Base-by-base conservation (phyloP, 2,329 filamentous ascomycete species). In the Aspergillus sp. region DNA sequence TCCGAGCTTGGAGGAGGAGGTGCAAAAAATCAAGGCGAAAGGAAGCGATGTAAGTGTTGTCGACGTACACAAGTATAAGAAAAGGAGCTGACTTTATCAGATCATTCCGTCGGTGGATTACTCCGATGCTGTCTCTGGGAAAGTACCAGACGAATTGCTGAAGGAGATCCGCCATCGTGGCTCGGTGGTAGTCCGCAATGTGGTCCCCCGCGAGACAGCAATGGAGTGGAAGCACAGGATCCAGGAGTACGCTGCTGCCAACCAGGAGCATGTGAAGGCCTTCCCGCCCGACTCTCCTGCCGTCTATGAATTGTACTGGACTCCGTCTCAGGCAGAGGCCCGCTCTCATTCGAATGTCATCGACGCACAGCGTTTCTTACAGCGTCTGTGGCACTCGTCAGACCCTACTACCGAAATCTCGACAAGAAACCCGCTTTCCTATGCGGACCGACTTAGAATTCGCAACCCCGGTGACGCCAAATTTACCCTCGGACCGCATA, bases 261-360 rank as follows among this genome's bases (percentile, higher is more conserved):
- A 86, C 48, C 71, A 51, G 28, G 44, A 56, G 26, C 48, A 46
- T 10, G 55, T 65, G 14, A 64, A 71, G 35, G 80, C 75, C 2
- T 86, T 83, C 41, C 82, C 80, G 0, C 57, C 69, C 0, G 62
- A 79, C 28, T 68, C 78, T 26, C 80, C 80, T 0, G 76, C 82
- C 27, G 80, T 86, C 4, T 84, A 75, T 47, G 82, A 86, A 52
- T 63, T 86, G 1, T 86, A 86, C 58, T 86, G 81, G 81, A 80
- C 79, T 0, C 66, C 68, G 1, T 65, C 78, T 1, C 82, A 88
- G 52, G 63, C 82, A 26, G 69, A 72, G 41, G 81, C 80, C 3
- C 71, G 82, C n/a, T 61, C 70, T 0, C 78, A 86, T 49, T 72
- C 76, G 1, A 74, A 76, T 38, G 58, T 86, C 40, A 59, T 86